phyloP scores from a whole-genome alignment of 1,139 yeast species.

The Yamadazyma oceani region DNA sequence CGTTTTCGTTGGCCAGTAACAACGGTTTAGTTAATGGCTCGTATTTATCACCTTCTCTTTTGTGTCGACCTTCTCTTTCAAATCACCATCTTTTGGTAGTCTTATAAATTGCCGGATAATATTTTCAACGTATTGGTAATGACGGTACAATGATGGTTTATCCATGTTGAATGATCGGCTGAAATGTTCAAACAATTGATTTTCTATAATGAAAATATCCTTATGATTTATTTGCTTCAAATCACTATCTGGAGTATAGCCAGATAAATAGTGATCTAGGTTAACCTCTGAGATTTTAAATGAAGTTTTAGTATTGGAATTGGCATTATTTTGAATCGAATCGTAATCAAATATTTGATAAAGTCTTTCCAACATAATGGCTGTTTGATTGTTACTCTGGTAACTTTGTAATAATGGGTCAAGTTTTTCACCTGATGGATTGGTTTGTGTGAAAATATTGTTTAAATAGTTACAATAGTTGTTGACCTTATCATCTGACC shows the following conservation, averaged over 20 bases:
- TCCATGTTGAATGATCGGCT: constrained; percentile 7
- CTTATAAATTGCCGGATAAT: neutral
- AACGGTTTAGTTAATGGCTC: too few species aligned
- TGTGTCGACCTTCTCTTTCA: neutral
- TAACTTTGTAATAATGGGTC: neutral
- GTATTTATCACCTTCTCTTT: neutral
- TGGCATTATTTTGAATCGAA: neutral
- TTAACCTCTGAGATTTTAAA: constrained; percentile 1
- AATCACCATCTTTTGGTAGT: neutral
- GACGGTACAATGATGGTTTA: constrained; percentile 7
- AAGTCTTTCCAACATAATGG: constrained; percentile 36
- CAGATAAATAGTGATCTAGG: constrained; percentile 7
- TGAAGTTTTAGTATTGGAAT: neutral
- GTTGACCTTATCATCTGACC: constrained; percentile 40
- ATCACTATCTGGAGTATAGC: constrained; percentile 7
- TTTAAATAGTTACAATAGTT: constrained; percentile 44
- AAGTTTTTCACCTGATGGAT: constrained; percentile 7
- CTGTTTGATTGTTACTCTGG: constrained; percentile 8
- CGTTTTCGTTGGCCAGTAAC: too few species aligned
- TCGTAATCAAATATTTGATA: constrained; percentile 34
- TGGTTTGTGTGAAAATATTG: constrained; percentile 29
- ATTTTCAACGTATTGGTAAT: constrained; percentile 10
- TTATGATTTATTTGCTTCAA: constrained; percentile 3
- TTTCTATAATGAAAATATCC: constrained; percentile 16
- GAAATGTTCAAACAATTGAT: constrained; percentile 12